Evolutionary conservation across 2,329 filamentous ascomycete genomes (phyloP), one percentile per base, ranked within the genome.

Genomic region (Neofusicoccum kwambonambiense): DNA sequence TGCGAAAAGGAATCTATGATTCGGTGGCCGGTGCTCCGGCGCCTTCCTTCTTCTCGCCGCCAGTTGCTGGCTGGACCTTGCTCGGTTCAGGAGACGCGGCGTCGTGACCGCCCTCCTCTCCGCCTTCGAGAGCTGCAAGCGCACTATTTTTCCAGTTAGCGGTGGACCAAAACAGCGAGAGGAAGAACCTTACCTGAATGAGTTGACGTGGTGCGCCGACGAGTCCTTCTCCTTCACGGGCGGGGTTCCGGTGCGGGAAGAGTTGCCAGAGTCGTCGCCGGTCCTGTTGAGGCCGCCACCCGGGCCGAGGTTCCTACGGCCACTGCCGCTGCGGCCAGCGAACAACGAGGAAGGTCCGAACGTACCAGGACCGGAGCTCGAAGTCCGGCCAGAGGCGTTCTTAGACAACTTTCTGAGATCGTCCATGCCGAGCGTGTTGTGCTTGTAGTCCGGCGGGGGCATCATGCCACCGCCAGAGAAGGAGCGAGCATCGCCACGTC

Each of bases 341-440:
- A 97, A 90, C 85, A 96, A 90, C 67, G 92, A 93, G 61, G 90
- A 90, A 12, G 95, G 94, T 35, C 92, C 93, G 69, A 98, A 86
- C 13, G 83, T 83, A 42, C 76, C 76, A 65, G 81, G 71, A 64
- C 76, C 79, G 78, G 79, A 87, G 84, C 79, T 88, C 79, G 84
- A 87, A 68, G 82, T 85, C 84, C 76, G 89, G 75, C 67, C 85
- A 66, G 78, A 77, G 76, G 72, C 86, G 82, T 81, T 84, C 85
- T 82, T 84, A 62, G 86, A 84, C 45, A 99, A 86, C 72, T 92
- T 91, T 68, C 92, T 89, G 66, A 99, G 86, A 75, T 99, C 95
- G 72, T 97, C 93, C 82, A 92, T 93, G 67, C 89, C 91, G 69
- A 99, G 90, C 71, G 91, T 91, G 82, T 95, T 97, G 71, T 86